Percentiles rank a stretch among this genome's conserved stretches.
phyloP scores from a whole-genome alignment of 805 yeast genomes.

The Barnettozyma sp. region DNA sequence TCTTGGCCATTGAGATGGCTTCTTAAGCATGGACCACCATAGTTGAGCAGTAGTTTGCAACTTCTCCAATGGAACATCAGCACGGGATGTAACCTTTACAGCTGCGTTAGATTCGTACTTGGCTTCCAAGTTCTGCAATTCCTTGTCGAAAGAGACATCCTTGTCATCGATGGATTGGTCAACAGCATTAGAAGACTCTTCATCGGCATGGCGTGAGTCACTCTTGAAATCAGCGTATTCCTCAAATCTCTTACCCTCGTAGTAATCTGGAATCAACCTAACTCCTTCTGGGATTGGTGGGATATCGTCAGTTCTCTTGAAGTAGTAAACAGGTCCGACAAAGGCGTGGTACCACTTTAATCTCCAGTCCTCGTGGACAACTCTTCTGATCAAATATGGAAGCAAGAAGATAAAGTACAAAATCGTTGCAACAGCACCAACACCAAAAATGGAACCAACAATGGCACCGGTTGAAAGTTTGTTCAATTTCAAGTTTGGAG shows the following conservation, averaged over 20 bases:
- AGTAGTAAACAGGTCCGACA: conserved; percentile 49
- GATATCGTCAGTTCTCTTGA: conserved; percentile 48
- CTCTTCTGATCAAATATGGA: conserved; percentile 57
- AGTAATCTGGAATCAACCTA: conserved; percentile 53
- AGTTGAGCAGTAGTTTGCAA: conserved; percentile 31
- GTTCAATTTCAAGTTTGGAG: conserved; percentile 57
- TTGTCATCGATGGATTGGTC: conserved; percentile 21
- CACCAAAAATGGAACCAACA: conserved; percentile 56
- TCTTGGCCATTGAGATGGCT: conserved; percentile 49
- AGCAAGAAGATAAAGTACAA: conserved; percentile 47
- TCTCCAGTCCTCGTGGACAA: conserved; percentile 61
- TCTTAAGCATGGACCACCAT: conserved; percentile 33
- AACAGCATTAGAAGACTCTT: conserved; percentile 7
- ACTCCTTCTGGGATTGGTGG: conserved; percentile 64
- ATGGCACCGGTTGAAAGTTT: conserved; percentile 46
- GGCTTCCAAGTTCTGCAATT: conserved; percentile 17
- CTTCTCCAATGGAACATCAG: conserved; percentile 20
- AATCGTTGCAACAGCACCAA: conserved; percentile 48
- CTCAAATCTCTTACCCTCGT: conserved; percentile 46
- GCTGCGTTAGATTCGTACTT: conserved; percentile 12
- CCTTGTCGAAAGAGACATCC: conserved; percentile 17
- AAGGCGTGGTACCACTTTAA: conserved; percentile 48
- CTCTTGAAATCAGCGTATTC: conserved; percentile 10
- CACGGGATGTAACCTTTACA: neutral
- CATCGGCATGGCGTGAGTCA: no score